Evolutionary conservation across 805 yeast genomes (phyloP), one percentile per base, ranked within the genome.

Genomic region (Starmerella floris): DNA sequence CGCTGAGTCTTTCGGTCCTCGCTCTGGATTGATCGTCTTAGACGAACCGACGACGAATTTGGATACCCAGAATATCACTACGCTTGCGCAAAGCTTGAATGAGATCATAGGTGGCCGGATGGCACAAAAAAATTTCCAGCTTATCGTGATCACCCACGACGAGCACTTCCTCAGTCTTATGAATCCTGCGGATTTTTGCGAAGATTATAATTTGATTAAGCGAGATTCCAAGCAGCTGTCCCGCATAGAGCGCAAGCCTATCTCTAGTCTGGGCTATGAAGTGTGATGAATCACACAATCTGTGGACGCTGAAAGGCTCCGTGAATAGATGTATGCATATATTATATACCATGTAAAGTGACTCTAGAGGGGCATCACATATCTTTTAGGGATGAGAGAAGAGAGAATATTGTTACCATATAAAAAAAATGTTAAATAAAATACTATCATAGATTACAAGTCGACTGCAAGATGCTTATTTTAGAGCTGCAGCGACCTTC

Each of bases 11-110:
- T 88, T 91, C 65, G 97, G 98, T 6, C 70, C 77, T 1, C 83
- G 82, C 56, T 88, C 95, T 65, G 98, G 98, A 39, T 81, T 91
- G 62, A 83, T 91, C 53, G 94, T 97, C 0, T 67, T 91, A 31
- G 99, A 91, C 62, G 99, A 91, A 62, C 99, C 99, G 8, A 91
- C 99, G 0, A 91, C 98, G 0, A 91, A 91, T 55, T 67, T 91
- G 44, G 99, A 91, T 61, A 75, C 73, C 39, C 95, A 82, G 45
- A 91, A 91, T 56, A 76, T 87, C 40, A 93, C 80, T 52, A 76
- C 94, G 30, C 69, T 91, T 46, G 98, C 97, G 0, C 73, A 69
- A 50, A 78, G 95, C 1, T 66, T 91, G 51, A 73, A 77, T 46
- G 70, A 69, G 39, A 83, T 91, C 41, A 83, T 91, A 44, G 79